Base-by-base conservation (phyloP, 371 early-diverging fungal species). In the Mucor ambiguus region DNA sequence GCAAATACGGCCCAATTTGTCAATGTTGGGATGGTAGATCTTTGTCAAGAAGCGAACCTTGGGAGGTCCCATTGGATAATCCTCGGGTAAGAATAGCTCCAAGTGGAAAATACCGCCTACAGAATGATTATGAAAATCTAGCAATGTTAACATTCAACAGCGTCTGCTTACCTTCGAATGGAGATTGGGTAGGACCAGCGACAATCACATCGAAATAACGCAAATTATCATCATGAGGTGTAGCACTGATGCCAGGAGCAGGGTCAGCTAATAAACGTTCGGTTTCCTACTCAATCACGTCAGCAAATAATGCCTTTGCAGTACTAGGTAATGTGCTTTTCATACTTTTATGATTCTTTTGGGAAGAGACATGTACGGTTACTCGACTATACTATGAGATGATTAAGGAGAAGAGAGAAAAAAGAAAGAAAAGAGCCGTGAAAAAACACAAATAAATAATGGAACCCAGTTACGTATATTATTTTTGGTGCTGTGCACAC, bases 11-110 rank as follows among this genome's bases (percentile, higher is more conserved):
- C 99, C 99, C 44, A 96, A 89, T 78, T 95, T 95, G 83, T 99
- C 99, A 76, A 99, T 97, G 81, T 99, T 99, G 37, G 99, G 99
- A 84, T 99, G 99, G 85, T 98, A 99, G 76, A 99, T 98, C 78
- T 94, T 93, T 58, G 99, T 98, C 78, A 99, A 78, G 80, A 99
- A 99, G 37, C 96, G 94, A 52, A 99, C 96, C 78, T 96, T 96
- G 58, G 99, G 99, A 38, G 99, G 98, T 3, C 92, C 92, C 95
- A 97, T 96, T 32, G 99, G 99, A 74, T 99, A 99, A 43, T 96
- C 97, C 65, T 98, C 98, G 54, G 98, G 97, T 70, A 99, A 84
- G 73, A 94, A 96, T 49, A 99, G 85, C 71, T 98, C 98, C 62
- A 99, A 87, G 69, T 90, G 95, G 84, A 99, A 99, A 20, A 88